Evolutionary conservation across 371 early-diverging fungal genomes (phyloP), one percentile per base, ranked within the genome.

Genomic region (Actinomucor elegans): DNA sequence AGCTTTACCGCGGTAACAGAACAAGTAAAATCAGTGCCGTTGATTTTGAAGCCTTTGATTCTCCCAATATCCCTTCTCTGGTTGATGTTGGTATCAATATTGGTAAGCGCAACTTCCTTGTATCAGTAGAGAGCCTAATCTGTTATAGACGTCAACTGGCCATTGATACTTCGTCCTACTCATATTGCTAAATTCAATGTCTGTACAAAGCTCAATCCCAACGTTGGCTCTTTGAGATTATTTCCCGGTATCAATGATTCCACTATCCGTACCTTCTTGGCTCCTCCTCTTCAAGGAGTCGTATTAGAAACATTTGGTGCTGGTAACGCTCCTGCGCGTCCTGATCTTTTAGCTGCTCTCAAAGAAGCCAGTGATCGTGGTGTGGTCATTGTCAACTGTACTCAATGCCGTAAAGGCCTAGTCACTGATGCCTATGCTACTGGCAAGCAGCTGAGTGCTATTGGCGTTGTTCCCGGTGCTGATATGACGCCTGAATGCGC

Each of bases 401-500:
- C 97, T 3, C 96, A 95, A 70, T 91, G 92, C 59, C 84, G 86
- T 48, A 84, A 88, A 3, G 99, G 97, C 6, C 72, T 89, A 17
- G 98, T 98, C 5, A 87, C 91, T 0, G 94, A 94, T 63, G 62
- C 87, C 2, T 98, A 98, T 60, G 94, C 91, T 8, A 94, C 97
- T 0, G 95, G 96, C 8, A 88, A 91, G 37, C 93, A 92, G 7
- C 66, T 98, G 4, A 64, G 85, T 12, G 72, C 79, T 24, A 83
- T 92, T 20, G 92, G 94, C 29, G 94, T 97, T 1, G 89, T 97
- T 5, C 91, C 99, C 1, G 99, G 99, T 14, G 82, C 88, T n/a
- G 98, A 97, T 64, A 94, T 97, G 97, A 97, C 98, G 1, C 89
- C 96, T 6, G 98, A 97, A 75, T 95, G 95, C 59, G 98, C 98